Evolutionary conservation across 1,284 basidiomycete species (phyloP).

Genomic region (Boletellus deceptivus): DNA sequence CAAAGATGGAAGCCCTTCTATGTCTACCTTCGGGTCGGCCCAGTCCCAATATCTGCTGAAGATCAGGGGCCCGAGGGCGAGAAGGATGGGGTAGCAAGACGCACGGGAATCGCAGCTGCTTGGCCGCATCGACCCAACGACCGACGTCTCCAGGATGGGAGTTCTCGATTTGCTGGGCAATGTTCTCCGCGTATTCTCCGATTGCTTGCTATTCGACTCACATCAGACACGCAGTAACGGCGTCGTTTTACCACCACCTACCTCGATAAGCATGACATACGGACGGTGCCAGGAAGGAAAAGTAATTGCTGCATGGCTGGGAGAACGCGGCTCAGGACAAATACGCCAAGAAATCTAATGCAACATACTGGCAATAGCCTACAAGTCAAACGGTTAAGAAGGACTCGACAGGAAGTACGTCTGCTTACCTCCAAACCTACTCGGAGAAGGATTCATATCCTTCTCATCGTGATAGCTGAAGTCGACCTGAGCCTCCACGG

Average conservation of each 20-base stretch:
- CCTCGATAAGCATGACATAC: neutral
- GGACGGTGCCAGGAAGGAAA: neutral
- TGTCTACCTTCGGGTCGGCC: neutral
- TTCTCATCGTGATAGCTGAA: neutral
- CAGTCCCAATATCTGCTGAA: neutral
- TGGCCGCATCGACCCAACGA: neutral
- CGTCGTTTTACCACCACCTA: neutral
- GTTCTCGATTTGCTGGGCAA: neutral
- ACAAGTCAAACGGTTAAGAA: no score
- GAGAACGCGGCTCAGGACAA: neutral
- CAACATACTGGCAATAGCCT: neutral
- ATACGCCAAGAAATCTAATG: neutral
- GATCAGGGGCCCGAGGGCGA: no score
- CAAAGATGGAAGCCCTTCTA: neutral
- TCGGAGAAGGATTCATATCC: neutral
- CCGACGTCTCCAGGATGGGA: neutral
- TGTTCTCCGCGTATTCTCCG: neutral
- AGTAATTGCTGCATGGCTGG: neutral
- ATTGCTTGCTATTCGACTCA: neutral
- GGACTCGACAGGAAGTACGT: neutral
- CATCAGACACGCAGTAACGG: neutral
- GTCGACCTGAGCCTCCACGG: neutral
- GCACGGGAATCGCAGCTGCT: neutral
- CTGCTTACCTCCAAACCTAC: neutral
- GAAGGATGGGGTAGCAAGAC: neutral